phyloP scores from a whole-genome alignment of 352 stramenopile genomes.

The Pythium sukuiense region DNA sequence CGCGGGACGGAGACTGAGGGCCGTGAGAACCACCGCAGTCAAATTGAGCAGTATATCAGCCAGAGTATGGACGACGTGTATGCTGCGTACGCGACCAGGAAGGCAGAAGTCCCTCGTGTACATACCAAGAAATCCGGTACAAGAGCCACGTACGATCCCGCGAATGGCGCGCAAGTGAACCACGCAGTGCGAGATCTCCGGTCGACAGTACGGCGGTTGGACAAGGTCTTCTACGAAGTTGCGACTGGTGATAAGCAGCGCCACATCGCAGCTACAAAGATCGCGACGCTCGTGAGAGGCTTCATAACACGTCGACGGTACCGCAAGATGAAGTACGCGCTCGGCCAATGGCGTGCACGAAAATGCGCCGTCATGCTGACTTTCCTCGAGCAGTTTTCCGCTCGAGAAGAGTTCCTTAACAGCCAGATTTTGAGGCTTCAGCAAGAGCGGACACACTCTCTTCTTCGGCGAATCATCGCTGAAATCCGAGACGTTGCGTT shows the following conservation, averaged over 20 bases:
- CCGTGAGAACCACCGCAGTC: conserved; percentile 27
- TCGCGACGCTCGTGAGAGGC: conserved; percentile 49
- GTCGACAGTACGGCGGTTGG: conserved; percentile 59
- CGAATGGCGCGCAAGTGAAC: conserved; percentile 48
- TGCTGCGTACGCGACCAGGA: conserved; percentile 19
- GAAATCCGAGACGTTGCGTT: conserved; percentile 71
- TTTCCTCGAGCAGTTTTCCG: conserved; percentile 64
- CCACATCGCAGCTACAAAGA: conserved; percentile 64
- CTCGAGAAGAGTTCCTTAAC: conserved; percentile 64
- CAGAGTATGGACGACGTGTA: conserved; percentile 50
- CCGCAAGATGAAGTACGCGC: conserved; percentile 36
- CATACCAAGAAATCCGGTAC: neutral
- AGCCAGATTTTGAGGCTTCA: conserved; percentile 49
- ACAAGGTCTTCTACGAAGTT: conserved; percentile 79
- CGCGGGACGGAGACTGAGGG: neutral
- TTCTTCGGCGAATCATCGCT: conserved; percentile 52
- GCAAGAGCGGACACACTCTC: conserved; percentile 32
- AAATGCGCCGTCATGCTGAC: conserved; percentile 41
- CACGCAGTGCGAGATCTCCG: conserved; percentile 61
- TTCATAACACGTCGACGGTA: conserved; percentile 61
- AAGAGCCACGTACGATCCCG: conserved; percentile 28
- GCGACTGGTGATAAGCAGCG: conserved; percentile 73
- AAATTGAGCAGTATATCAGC: conserved; percentile 55
- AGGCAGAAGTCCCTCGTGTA: neutral
- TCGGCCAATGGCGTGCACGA: conserved; percentile 54